phyloP scores from a whole-genome alignment of 2,329 filamentous ascomycete genomes.

The Fusarium anthophilum region DNA sequence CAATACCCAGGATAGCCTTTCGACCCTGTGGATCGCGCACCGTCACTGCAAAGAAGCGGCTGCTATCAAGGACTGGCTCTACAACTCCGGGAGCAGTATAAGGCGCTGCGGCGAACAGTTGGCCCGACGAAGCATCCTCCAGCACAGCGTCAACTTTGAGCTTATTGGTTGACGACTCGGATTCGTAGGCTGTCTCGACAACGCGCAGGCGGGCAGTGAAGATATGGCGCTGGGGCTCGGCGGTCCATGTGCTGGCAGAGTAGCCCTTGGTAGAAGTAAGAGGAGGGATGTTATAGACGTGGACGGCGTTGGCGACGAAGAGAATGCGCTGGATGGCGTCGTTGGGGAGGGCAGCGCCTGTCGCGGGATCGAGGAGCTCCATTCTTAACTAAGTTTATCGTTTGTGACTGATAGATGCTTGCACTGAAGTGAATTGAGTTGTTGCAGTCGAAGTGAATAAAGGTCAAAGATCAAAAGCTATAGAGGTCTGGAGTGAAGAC shows the following conservation, averaged over 20 bases:
- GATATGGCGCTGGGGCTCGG: conserved; percentile 76
- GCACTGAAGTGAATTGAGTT: not conserved
- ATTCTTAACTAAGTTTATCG: conserved; percentile 49
- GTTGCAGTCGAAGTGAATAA: not conserved
- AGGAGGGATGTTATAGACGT: conserved; percentile 89
- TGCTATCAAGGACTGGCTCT: conserved; percentile 81
- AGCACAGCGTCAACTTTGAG: conserved; percentile 81
- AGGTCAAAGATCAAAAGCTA: not conserved
- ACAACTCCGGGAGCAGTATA: conserved; percentile 74
- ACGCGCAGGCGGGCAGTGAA: conserved; percentile 86
- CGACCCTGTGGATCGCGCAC: conserved; percentile 79
- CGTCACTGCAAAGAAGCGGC: conserved; percentile 84
- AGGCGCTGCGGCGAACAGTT: conserved; percentile 85
- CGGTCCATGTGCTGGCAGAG: conserved; percentile 80
- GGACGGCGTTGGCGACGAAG: conserved; percentile 77
- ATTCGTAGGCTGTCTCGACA: conserved; percentile 74
- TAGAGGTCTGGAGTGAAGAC: not conserved
- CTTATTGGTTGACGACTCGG: conserved; percentile 54
- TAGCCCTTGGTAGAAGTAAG: conserved; percentile 82
- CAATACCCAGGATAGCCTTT: conserved; percentile 83
- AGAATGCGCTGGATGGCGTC: conserved; percentile 88
- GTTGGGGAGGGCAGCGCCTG: conserved; percentile 71
- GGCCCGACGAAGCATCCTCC: conserved; percentile 76
- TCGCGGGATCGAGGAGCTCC: conserved; percentile 76
- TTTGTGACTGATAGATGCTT: not conserved